These are phyloP conservation scores for Populus hybrid DNA, from an alignment of 441 rosid species.

Conservation along the genomic window DNA sequence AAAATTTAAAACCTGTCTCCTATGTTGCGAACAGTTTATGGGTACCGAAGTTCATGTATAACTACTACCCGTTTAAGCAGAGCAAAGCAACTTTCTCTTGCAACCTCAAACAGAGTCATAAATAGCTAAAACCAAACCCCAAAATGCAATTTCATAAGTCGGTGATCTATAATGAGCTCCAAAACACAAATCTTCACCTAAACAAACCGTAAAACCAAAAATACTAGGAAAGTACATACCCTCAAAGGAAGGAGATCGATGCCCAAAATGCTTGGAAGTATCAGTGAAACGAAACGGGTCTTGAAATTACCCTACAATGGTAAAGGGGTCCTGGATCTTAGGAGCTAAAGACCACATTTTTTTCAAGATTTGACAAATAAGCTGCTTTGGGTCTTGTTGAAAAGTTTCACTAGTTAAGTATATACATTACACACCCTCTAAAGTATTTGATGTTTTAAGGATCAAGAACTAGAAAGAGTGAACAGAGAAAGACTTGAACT, in stretches of 20 bases:
- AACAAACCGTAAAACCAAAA: conserved; percentile 13
- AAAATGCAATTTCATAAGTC: conserved; percentile 14
- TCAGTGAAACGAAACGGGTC: conserved; percentile 17
- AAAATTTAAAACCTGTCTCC: background rate
- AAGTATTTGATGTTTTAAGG: background rate
- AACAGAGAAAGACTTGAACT: background rate
- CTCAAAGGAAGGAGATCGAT: background rate
- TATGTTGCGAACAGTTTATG: background rate
- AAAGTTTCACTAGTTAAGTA: background rate
- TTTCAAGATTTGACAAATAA: background rate
- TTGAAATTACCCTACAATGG: conserved; percentile 8
- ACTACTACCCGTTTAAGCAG: background rate
- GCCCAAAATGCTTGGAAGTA: conserved; percentile 16
- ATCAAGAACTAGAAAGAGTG: background rate
- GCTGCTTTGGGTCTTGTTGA: background rate
- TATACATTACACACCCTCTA: background rate
- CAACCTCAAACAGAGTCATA: conserved; percentile 13
- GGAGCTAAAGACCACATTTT: background rate
- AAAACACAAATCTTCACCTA: background rate
- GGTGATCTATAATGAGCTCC: conserved; percentile 11
- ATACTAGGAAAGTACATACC: background rate
- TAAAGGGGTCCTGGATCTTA: conserved; percentile 30
- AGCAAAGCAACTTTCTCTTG: conserved; percentile 4
- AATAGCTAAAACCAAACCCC: conserved; percentile 6
- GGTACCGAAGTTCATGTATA: background rate